phyloP scores from a whole-genome alignment of 495 filamentous ascomycete species.

The Neurospora discreta region DNA sequence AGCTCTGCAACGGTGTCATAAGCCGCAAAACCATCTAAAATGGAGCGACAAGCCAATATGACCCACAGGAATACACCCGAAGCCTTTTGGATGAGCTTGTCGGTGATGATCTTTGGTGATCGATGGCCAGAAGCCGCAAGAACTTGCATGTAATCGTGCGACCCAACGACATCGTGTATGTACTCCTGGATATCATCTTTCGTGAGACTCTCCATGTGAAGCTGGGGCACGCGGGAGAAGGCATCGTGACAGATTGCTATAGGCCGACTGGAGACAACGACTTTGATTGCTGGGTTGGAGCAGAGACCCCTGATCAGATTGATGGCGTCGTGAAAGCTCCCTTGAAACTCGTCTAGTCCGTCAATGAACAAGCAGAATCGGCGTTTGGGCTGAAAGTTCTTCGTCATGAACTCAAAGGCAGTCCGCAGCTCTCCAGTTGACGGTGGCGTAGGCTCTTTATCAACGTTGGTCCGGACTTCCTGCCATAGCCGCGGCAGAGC shows the following conservation, averaged over 20 bases:
- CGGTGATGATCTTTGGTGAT: not conserved
- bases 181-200: not conserved
- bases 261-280: not conserved
- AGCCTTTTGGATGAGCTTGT: conserved; percentile 14
- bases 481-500: not conserved
- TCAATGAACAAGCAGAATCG: conserved; percentile 15
- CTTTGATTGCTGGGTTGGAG: not conserved
- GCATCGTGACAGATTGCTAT: not conserved
- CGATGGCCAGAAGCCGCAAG: not conserved
- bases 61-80: conserved; percentile 32
- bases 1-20: conserved; percentile 11
- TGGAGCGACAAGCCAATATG: conserved; percentile 14
- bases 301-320: not conserved
- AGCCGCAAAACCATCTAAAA: conserved; percentile 9
- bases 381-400: not conserved
- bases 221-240: not conserved
- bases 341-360: conserved; percentile 28
- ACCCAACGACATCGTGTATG: not conserved
- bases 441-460: not conserved
- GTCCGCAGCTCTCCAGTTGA: not conserved
- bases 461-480: not conserved
- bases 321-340: not conserved
- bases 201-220: not conserved
- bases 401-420: not conserved
- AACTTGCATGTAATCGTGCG: not conserved